Evolutionary conservation across 148 eudicot genomes (phyloP), one percentile per base, ranked within the genome.

Genomic region (Camellia sinensis): DNA sequence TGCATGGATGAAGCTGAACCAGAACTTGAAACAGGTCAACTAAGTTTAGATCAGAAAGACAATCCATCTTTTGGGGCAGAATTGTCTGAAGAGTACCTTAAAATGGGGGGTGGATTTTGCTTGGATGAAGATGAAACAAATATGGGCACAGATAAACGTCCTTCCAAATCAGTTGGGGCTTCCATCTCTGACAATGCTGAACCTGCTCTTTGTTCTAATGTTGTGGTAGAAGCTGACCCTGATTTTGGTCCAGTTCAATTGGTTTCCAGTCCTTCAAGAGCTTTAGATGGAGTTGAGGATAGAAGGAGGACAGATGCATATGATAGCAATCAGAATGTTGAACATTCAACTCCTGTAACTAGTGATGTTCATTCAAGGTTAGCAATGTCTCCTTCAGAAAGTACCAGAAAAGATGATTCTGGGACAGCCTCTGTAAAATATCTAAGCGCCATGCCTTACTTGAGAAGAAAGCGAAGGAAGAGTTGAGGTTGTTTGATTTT

Each of bases 101-200:
- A 85, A 72, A 82, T 82, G 70, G 93, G 94, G 11, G 94, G 97
- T 79, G 98, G 98, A 46, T 93, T 95, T 84, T 90, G 97, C 84
- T 65, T 86, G 78, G 90, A 86, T 14, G 94, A 91, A 46, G 87
- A 87, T 71, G 89, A 70, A 40, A 81, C 68, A 56, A 78, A 84
- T 46, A 65, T 18, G 79, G 86, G 83, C n/a, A 44, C 64, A 8
- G 87, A 53, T 18, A 64, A 41, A 75, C 44, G 68, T 43, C 50
- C 71, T 75, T 61, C 77, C 37, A 74, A 83, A 59, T 79, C 76
- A 46, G 61, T 67, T 21, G 40, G n/a, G 19, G 65, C 44, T 66
- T 64, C 29, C 17, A 40, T 48, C 41, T 22, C 69, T 50, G 81
- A 76, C 15, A 44, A 69, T 75, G 29, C 82, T 56, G 14, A 82